phyloP scores from a whole-genome alignment of 176 grass and related monocot genomes.

The Lolium rigidum region DNA sequence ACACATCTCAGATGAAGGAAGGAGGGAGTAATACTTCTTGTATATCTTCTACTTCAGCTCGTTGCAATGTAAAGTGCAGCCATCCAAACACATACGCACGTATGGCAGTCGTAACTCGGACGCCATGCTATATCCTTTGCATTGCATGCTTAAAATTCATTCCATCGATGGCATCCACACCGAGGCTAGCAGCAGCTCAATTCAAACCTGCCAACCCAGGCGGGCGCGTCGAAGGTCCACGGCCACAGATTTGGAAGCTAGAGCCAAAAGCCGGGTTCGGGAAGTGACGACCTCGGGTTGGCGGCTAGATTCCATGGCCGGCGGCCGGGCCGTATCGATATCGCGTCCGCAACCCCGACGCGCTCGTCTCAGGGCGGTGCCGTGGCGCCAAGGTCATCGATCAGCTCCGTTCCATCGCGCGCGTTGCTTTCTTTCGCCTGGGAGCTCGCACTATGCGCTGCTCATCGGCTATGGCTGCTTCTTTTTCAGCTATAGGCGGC shows the following conservation, averaged over 20 bases:
- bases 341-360: background rate
- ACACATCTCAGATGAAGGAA: too few relatives aligned
- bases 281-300: background rate
- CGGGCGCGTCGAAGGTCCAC: background rate
- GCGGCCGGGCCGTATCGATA: background rate
- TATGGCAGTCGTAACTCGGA: background rate
- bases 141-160: background rate
- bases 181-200: background rate
- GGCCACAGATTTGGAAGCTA: too few relatives aligned
- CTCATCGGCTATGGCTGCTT: background rate
- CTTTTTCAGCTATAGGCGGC: slow-evolving; percentile 7
- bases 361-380: background rate
- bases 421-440: background rate
- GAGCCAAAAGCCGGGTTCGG: too few relatives aligned
- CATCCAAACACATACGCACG: background rate
- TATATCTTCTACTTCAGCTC: too few relatives aligned
- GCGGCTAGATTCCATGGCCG: too few relatives aligned
- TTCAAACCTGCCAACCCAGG: background rate
- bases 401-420: background rate
- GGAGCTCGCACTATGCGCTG: background rate
- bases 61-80: background rate
- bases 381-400: background rate
- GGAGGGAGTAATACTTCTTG: too few relatives aligned
- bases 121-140: background rate
- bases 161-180: background rate